Evolutionary conservation across 2,329 filamentous ascomycete genomes (phyloP), one percentile per base, ranked within the genome.

Genomic region (Graphilbum ipis-grandicollis): DNA sequence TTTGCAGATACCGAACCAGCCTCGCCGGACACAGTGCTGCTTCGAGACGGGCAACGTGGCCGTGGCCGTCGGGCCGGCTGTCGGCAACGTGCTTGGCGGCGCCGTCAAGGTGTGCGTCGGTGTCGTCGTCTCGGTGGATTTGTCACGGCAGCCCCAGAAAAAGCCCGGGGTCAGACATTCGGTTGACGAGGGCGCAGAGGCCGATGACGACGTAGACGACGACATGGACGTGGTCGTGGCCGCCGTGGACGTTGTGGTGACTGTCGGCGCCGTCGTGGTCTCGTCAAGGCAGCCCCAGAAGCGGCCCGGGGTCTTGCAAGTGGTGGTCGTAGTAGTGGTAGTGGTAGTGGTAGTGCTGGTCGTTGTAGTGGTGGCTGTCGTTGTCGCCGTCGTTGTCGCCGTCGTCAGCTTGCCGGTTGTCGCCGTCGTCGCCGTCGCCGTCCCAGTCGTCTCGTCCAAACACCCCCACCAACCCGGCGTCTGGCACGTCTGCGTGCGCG

Each of bases 401-500:
- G 23, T 67, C 9, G 33, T 35, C 13, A 56, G 55, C 41, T 55
- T 59, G 2, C 52, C 53, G 2, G 56, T 56, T 1, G 62, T 62
- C 6, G 55, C 54, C 4, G 56, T 54, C 3, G 52, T 49, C 8
- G 49, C 56, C 7, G 51, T 55, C 1, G 57, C 64, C 10, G 58
- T 58, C 2, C 62, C 64, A 0, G 74, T 77, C 3, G 66, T 66
- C 53, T 76, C 68, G 45, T 83, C 79, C 29, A 81, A 58, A 51
- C 75, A 85, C 18, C 82, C 83, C 78, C 79, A 93, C 86, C 86
- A 93, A 5, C 86, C 50, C 21, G 86, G 86, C 2, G 86, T 93
- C 55, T 90, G 70, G 58, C 86, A 93, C 0, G 84, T 93, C 38
- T 77, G 75, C 0, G 86, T 93, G 32, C 84, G 68, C 1, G 78